Evolutionary conservation across 768 basidiomycete species (phyloP).

Genomic region (Calocybe indica): DNA sequence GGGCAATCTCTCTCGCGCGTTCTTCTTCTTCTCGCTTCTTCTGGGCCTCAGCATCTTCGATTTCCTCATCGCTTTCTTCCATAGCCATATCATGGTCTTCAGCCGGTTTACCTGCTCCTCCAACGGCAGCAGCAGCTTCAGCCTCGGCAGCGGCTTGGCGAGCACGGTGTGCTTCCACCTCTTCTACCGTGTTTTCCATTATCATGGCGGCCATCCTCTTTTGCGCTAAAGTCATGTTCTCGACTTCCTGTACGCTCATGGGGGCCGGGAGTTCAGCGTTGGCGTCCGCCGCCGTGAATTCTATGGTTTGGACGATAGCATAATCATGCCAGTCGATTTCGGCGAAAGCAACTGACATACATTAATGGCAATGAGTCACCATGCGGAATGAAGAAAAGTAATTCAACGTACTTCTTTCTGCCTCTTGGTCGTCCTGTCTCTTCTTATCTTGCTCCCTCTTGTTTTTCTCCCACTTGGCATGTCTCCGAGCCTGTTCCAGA

Average conservation of each 20-base stretch:
- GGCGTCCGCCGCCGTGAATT: slow-evolving; percentile 91
- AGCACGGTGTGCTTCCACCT: slow-evolving; percentile 77
- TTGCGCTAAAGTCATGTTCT: slow-evolving; percentile 94
- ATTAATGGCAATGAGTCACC: slow-evolving; percentile 7
- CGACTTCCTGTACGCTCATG: slow-evolving; percentile 91
- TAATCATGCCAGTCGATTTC: slow-evolving; percentile 99
- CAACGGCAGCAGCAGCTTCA: slow-evolving; percentile 77
- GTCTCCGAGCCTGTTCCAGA: slow-evolving; percentile 65
- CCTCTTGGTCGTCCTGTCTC: slow-evolving; percentile 86
- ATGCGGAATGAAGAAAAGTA: slow-evolving; percentile 3
- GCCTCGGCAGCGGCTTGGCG: slow-evolving; percentile 83
- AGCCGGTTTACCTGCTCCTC: slow-evolving; percentile 45
- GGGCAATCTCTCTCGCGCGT: slow-evolving; percentile 61
- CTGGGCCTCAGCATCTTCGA: slow-evolving; percentile 50
- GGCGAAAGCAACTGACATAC: slow-evolving; percentile 72
- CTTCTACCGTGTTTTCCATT: slow-evolving; percentile 89
- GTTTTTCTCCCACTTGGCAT: slow-evolving; percentile 86
- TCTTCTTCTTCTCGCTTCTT: slow-evolving; percentile 70
- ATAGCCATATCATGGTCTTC: slow-evolving; percentile 64
- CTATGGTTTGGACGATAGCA: slow-evolving; percentile 95
- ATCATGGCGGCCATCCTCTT: slow-evolving; percentile 98
- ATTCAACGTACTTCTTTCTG: slow-evolving; percentile 66
- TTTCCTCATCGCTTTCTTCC: slow-evolving; percentile 84
- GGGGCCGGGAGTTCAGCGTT: slow-evolving; percentile 92
- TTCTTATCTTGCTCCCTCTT: slow-evolving; percentile 83